A percentile compares a stretch with the other conserved stretches of the same genome.
These are phyloP conservation scores for Xylaria hypoxylon DNA, from an alignment of 2,329 filamentous ascomycete species.

Conservation along the genomic window DNA sequence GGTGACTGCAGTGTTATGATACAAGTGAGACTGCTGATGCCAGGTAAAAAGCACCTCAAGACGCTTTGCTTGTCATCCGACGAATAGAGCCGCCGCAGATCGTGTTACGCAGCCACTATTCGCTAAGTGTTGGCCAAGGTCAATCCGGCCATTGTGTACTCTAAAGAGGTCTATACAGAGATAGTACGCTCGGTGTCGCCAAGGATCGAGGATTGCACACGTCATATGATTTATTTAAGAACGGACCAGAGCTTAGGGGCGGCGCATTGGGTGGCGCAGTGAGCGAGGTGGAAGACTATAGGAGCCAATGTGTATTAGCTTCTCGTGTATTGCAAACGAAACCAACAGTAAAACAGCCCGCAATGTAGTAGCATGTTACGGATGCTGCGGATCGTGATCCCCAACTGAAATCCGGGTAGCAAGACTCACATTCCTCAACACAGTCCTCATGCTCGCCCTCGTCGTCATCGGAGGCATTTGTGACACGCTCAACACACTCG, in stretches of 20 bases:
- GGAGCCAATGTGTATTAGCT: slow-evolving; percentile 4
- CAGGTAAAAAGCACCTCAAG: slow-evolving; percentile 31
- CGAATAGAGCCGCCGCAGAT: slow-evolving; percentile 30
- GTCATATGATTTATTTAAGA: slow-evolving; percentile 78
- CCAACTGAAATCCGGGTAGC: not conserved
- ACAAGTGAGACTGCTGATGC: slow-evolving; percentile 46
- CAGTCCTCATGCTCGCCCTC: slow-evolving; percentile 96
- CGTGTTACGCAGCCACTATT: slow-evolving; percentile 32
- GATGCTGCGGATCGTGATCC: not conserved
- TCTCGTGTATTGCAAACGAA: not conserved
- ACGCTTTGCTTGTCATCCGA: slow-evolving; percentile 40
- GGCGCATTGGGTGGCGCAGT: slow-evolving; percentile 93
- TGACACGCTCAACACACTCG: slow-evolving; percentile 96
- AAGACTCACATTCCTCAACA: slow-evolving; percentile 94
- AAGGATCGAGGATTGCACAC: slow-evolving; percentile 34
- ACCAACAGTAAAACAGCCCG: not conserved
- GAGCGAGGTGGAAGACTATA: slow-evolving; percentile 97
- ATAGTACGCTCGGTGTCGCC: slow-evolving; percentile 37
- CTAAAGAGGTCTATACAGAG: slow-evolving; percentile 42
- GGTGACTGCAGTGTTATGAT: slow-evolving; percentile 48
- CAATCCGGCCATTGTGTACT: slow-evolving; percentile 38
- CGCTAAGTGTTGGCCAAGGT: slow-evolving; percentile 21
- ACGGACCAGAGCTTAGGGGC: slow-evolving; percentile 94
- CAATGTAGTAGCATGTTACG: not conserved
- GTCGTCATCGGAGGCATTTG: slow-evolving; percentile 73